These are phyloP conservation scores for Fomitopsis betulina DNA, from an alignment of 1,284 basidiomycete species.

Conservation along the genomic window DNA sequence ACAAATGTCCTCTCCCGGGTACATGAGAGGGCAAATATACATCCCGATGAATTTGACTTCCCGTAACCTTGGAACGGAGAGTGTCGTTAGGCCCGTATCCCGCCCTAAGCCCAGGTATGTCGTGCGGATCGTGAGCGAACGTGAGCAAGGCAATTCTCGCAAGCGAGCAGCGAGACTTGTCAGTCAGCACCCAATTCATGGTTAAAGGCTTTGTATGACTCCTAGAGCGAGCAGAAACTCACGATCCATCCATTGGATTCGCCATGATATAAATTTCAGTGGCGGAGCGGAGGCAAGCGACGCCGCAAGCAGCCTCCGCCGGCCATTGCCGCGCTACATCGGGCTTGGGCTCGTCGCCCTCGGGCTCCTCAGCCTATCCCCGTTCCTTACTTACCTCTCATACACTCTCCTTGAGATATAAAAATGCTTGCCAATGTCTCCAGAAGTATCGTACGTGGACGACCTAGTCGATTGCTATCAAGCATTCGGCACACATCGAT, in stretches of 20 bases:
- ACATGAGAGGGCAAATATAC: neutral
- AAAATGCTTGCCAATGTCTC: too few species aligned
- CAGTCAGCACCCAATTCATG: too few species aligned
- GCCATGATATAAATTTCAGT: too few species aligned
- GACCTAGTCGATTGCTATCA: neutral
- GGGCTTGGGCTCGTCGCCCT: too few species aligned
- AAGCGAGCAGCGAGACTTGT: neutral
- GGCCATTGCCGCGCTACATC: too few species aligned
- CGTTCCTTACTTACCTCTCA: neutral
- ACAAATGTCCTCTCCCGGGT: neutral
- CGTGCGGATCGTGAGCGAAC: neutral
- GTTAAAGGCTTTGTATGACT: too few species aligned
- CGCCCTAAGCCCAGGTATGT: neutral
- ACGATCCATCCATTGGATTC: too few species aligned
- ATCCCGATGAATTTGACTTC: neutral
- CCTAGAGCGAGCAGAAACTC: too few species aligned
- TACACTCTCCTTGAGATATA: neutral
- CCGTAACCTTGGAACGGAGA: neutral
- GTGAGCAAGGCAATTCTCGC: neutral
- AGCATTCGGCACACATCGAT: neutral
- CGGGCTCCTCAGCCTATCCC: too few species aligned
- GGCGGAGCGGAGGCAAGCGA: too few species aligned
- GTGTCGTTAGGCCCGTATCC: neutral
- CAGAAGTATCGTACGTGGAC: neutral
- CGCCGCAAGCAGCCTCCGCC: too few species aligned